Base-by-base conservation (phyloP, 345 rosid species). In the Eucalyptus fibrosa region DNA sequence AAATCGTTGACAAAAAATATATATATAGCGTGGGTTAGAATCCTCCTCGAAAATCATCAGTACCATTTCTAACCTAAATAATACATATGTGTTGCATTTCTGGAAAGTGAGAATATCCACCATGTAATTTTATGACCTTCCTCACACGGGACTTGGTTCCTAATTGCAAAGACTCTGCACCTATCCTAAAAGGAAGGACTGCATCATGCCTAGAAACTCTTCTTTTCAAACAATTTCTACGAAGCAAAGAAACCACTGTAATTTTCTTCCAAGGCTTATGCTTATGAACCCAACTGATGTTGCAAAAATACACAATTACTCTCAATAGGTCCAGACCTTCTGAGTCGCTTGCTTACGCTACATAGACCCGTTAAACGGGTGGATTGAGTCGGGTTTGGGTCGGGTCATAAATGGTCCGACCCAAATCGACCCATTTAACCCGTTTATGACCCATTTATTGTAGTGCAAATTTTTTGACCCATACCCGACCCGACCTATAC, bases 41-140 rank as follows among this genome's bases (percentile, higher is more conserved):
- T 49, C 50, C 50, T 49, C 50, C 6, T 12, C 1, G 0, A 49
- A 49, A 49, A 49, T 12, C 50, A 12, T 49, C 0, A 0, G 15
- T 49, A 49, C 15, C 50, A 49, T 49, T 49, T 49, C 15, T 49
- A 49, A 49, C 50, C 50, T 49, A 49, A 49, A 12, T 49, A 49
- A 49, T 49, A 49, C 50, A 49, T 37, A 37, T 49, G 13, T 49
- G 50, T 12, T 49, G 50, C 50, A 50, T 49, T 49, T 49, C 5
- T 0, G 5, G 15, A 49, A 51, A 51, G 4, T 3, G 55, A 51
- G 55, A 51, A 51, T 51, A 69, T 32, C 42, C 81, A 69, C 42
- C 11, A 32, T 0, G 42, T 17, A 69, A 69, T 69, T 69, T 40
- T 69, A 18, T 32, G 42, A 69, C 42, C 23, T 69, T 69, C 81